Conservation (phyloP, 2,329 filamentous ascomycete genomes). For the Blastomyces gilchristii region DNA sequence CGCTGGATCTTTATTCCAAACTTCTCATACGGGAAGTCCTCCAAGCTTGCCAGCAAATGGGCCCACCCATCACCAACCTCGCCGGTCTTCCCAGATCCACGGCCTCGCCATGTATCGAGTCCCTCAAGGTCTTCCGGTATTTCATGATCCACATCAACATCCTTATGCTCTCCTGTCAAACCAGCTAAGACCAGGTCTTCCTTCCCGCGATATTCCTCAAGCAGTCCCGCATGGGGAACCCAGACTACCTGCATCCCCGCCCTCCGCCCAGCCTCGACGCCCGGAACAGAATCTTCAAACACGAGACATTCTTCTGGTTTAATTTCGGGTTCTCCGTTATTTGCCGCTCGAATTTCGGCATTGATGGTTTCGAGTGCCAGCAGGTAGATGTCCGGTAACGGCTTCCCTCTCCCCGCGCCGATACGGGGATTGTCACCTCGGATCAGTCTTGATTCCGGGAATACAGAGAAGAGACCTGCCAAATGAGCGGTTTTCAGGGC, state of each 20-base stretch:
- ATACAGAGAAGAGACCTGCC: constrained; percentile 44
- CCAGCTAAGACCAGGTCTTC: constrained; percentile 79
- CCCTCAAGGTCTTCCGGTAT: constrained; percentile 30
- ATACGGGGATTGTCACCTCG: constrained; percentile 80
- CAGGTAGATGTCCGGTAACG: constrained; percentile 86
- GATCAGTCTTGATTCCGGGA: constrained; percentile 60
- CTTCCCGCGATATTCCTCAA: constrained; percentile 62
- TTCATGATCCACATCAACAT: constrained; percentile 34
- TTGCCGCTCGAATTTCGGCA: constrained; percentile 49
- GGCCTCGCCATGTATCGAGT: constrained; percentile 28
- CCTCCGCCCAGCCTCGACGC: constrained; percentile 78
- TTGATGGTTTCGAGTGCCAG: constrained; percentile 81
- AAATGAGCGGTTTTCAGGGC: constrained; percentile 59
- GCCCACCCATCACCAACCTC: constrained; percentile 53
- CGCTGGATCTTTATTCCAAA: constrained; percentile 44
- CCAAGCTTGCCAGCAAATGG: constrained; percentile 43
- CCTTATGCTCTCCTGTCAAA: constrained; percentile 59
- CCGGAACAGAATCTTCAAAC: constrained; percentile 90
- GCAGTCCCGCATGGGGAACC: constrained; percentile 73
- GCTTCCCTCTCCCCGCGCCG: constrained; percentile 72
- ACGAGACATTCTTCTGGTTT: constrained; percentile 81
- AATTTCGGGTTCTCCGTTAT: constrained; percentile 52
- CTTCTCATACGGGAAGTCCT: constrained; percentile 49
- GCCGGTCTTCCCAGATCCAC: constrained; percentile 41
- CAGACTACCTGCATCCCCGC: constrained; percentile 93